Evolutionary conservation across 768 basidiomycete species (phyloP), one percentile per base, ranked within the genome.

Genomic region (Chiua virens): DNA sequence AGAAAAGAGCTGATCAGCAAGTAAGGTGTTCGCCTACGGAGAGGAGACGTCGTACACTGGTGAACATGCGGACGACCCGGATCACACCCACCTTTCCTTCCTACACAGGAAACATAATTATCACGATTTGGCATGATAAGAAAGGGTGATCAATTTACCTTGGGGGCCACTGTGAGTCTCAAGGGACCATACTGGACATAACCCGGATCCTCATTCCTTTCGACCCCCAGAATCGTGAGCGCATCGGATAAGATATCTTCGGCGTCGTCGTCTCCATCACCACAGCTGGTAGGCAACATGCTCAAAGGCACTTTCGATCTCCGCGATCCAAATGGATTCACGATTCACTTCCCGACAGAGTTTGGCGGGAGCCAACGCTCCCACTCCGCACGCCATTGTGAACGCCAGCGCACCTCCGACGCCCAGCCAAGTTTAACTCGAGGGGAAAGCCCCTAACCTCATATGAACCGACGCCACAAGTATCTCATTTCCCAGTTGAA

Each of bases 1-100:
- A 35, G 83, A 88, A 63, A 88, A 89, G 4, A 88, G 72, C 54
- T 86, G 84, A 66, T 89, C 86, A 43, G 86, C 87, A 20, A 89
- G 72, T 10, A 87, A 73, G 14, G 84, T 86, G 53, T 81, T 86
- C 25, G 86, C 83, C 85, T 87, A 64, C 35, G 1, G 4, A 27
- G 17, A 41, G 38, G 13, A 15, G 3, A 36, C 23, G 38, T 38
- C 15, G 30, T 30, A 3, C 13, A 8, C 8, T 15, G 34, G 32
- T 15, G 14, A 15, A 34, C 10, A 11, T 30, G 28, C 9, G 10
- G 32, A 17, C 35, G 44, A 50, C 11, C 35, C 30, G 17, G 52
- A 27, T 17, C 43, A 37, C 4, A 67, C n/a, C n/a, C n/a, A n/a
- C 82, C 75, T 84, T 84, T 57, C 81, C 81, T 72, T 81, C 79